Conservation (phyloP, 768 basidiomycete genomes). For the Trametes elegans region DNA sequence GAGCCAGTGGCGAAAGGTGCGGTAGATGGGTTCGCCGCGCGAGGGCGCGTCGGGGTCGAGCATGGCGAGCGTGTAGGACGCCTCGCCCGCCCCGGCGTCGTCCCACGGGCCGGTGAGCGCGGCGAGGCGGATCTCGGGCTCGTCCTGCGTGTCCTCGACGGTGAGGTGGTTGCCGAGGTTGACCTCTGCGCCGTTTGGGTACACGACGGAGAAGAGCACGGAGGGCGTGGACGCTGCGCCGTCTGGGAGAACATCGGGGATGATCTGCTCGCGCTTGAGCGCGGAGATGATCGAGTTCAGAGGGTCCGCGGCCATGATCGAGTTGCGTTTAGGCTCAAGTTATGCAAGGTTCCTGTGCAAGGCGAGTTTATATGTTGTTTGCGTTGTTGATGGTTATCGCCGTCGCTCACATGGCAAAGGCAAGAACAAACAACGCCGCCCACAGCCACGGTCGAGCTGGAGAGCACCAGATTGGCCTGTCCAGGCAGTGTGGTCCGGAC, state of each 20-base stretch:
- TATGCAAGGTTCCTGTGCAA: no score
- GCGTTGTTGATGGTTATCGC: no score
- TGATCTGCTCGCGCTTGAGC: conserved; percentile 39
- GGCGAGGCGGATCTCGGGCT: conserved; percentile 48
- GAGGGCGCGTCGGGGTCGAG: conserved; percentile 34
- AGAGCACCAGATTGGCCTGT: no score
- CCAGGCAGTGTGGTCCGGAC: no score
- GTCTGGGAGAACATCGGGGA: conserved; percentile 45
- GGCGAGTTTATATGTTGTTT: background rate
- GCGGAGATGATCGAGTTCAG: conserved; percentile 33
- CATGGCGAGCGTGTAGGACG: conserved; percentile 45
- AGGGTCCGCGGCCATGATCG: conserved; percentile 27
- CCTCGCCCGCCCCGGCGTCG: conserved; percentile 21
- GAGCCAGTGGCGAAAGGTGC: conserved; percentile 33
- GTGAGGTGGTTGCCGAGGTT: conserved; percentile 38
- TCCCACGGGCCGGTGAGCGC: conserved; percentile 37
- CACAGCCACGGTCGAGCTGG: no score
- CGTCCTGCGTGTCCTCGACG: conserved; percentile 41
- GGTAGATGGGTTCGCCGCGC: conserved; percentile 23
- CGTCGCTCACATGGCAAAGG: no score
- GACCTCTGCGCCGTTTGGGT: conserved; percentile 40
- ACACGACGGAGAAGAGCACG: conserved; percentile 44
- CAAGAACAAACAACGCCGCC: no score
- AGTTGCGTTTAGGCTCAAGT: no score
- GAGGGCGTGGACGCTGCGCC: conserved; percentile 34